Evolutionary conservation across 805 yeast species (phyloP), one percentile per base, ranked within the genome.

Genomic region (Candida insectorum): DNA sequence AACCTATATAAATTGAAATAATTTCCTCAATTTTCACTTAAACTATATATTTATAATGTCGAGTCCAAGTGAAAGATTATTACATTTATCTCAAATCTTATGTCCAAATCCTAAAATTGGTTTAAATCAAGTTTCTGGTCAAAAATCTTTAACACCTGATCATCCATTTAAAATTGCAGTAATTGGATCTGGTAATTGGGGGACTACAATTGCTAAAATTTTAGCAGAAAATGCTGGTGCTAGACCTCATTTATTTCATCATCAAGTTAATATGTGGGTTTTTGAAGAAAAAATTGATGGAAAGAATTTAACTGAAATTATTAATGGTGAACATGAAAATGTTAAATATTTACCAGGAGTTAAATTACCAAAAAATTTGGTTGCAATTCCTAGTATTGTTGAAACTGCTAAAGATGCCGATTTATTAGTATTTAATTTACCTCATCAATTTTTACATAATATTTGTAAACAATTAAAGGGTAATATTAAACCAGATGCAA

Each of bases 181-280:
- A 34, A 59, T 67, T 33, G 73, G 73, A 12, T 63, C 69, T 13
- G 73, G 73, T 24, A 67, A 65, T 49, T 67, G 73, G 73, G 73
- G 73, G 17, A 66, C 73, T 26, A 65, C 72, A 28, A 65, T 67
- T 18, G 71, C 73, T 39, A 67, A 66, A 50, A 55, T 67, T 19
- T 45, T 67, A 28, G 69, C 73, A 10, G 72, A 67, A 47, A 67
- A 67, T 53, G 52, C 70, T 23, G 49, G 49, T 21, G 58, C 54
- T 20, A 61, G 62, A 48, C 65, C 71, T 2, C 56, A 58, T 29
- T 43, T 65, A 27, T 67, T 67, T 48, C 45, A 47, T 16, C 59
- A 51, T 33, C 47, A 60, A 27, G 70, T 67, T 24, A 54, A 64
- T 37, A 66, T 67, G 72, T 67, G 72, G 72, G 73, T 67, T 11